Conservation (phyloP, 2,329 filamentous ascomycete genomes). For the Tolypocladium capitatum region DNA sequence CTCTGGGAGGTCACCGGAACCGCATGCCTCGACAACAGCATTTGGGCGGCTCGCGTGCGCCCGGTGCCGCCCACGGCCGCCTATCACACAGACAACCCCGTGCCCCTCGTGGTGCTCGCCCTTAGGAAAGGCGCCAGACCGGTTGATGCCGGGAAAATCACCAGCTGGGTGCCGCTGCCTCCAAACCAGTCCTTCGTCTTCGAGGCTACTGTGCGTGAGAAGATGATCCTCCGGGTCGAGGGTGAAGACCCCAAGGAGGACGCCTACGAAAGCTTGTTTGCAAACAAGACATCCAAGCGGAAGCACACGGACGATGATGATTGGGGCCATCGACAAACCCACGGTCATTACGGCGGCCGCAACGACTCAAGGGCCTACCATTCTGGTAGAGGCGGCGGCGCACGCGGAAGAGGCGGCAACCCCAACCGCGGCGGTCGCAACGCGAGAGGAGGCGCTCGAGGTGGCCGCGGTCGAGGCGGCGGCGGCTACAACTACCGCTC, state of each 20-base stretch:
- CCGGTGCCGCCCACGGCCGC: slow-evolving; percentile 55
- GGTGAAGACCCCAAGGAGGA: slow-evolving; percentile 50
- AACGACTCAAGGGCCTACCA: slow-evolving; percentile 29
- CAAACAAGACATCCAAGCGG: slow-evolving; percentile 47
- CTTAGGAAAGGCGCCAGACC: slow-evolving; percentile 63
- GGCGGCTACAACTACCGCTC: slow-evolving; percentile 48
- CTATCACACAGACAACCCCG: slow-evolving; percentile 67
- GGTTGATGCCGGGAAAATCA: slow-evolving; percentile 68
- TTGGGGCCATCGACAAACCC: slow-evolving; percentile 17
- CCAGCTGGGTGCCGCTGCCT: slow-evolving; percentile 67
- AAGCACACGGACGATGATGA: slow-evolving; percentile 39
- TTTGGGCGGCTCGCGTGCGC: slow-evolving; percentile 76
- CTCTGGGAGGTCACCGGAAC: slow-evolving; percentile 72
- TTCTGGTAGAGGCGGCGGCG: slow-evolving; percentile 24
- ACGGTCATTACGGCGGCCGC: slow-evolving; percentile 22
- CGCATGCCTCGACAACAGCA: slow-evolving; percentile 60
- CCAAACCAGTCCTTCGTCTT: slow-evolving; percentile 61
- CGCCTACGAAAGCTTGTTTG: slow-evolving; percentile 49
- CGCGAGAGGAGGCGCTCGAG: slow-evolving; percentile 27
- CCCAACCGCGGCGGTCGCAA: slow-evolving; percentile 24
- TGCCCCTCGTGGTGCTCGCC: slow-evolving; percentile 71
- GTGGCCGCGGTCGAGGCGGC: slow-evolving; percentile 31
- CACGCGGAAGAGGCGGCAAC: slow-evolving; percentile 21
- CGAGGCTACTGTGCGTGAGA: slow-evolving; percentile 76
- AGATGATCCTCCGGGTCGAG: slow-evolving; percentile 70